Evolutionary conservation across 345 rosid species (phyloP), one percentile per base, ranked within the genome.

Genomic region (Brassica carinata): DNA sequence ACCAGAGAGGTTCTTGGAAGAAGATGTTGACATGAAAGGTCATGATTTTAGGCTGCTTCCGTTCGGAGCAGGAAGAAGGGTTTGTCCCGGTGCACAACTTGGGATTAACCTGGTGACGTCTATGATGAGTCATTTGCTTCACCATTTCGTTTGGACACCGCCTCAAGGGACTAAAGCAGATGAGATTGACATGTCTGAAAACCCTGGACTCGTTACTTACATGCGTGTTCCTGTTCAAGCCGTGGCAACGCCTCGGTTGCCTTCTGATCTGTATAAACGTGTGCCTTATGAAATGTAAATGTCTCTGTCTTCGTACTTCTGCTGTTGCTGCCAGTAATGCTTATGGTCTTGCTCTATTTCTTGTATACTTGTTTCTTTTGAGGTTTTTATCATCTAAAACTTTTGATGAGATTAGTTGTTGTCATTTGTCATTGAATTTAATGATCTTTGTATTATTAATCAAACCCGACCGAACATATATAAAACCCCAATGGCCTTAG

Each of bases 21-120:
- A 88, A 86, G 98, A 94, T 66, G 90, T 94, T 17, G 96, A 92
- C 84, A 84, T 93, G 88, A 94, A 93, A 80, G 97, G 99, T 13
- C 97, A 91, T 76, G 99, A 95, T 58, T 93, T 82, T 65, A 78
- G 92, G 66, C 85, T 91, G 27, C 89, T 91, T 68, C 96, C 93
- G 0, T 89, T 91, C 73, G 96, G 96, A 14, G 93, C 96, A 0
- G 96, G 96, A 53, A 83, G 93, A 81, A 33, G 92, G 40, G 87
- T 91, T 33, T 91, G 96, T 82, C 93, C 90, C 0, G 96, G 92
- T 45, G 86, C 93, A 7, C 96, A 87, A 69, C 92, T 91, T 2
- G 93, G 90, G 66, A 87, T 91, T 69, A 91, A 89, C 69, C 40
- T 91, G 85, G 87, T 83, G 18, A 86, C 90, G 2, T 91, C 93